These are phyloP conservation scores for Fermentozyma sake DNA, from an alignment of 1,139 yeast species.

Conservation along the genomic window DNA sequence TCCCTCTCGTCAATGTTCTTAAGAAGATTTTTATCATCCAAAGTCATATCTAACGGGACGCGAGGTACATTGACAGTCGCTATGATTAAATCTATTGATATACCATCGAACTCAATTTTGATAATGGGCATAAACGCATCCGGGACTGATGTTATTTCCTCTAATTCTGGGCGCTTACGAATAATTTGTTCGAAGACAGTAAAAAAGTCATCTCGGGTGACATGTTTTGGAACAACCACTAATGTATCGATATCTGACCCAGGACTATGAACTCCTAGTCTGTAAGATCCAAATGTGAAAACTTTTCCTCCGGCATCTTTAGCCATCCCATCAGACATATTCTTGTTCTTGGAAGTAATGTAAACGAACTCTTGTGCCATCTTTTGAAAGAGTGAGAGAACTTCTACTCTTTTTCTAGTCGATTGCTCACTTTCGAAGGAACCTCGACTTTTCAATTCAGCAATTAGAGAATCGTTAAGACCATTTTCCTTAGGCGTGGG, in stretches of 20 bases:
- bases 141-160: slow-evolving; percentile 88
- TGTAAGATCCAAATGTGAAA: slow-evolving; percentile 90
- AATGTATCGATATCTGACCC: slow-evolving; percentile 97
- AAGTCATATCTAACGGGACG: slow-evolving; percentile 67
- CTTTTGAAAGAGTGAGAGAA: slow-evolving; percentile 64
- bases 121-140: slow-evolving; percentile 97
- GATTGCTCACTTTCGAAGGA: slow-evolving; percentile 86
- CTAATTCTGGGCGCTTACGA: slow-evolving; percentile 69
- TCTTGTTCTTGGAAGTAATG: slow-evolving; percentile 69
- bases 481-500: slow-evolving; percentile 78
- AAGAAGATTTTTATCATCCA: slow-evolving; percentile 79
- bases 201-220: slow-evolving; percentile 85
- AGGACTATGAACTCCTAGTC: slow-evolving; percentile 95
- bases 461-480: slow-evolving; percentile 70
- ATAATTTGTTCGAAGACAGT: slow-evolving; percentile 67
- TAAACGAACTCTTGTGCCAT: slow-evolving; percentile 78
- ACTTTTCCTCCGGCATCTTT: slow-evolving; percentile 95
- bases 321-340: slow-evolving; percentile 98
- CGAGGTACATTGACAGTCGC: slow-evolving; percentile 80
- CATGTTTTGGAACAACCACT: slow-evolving; percentile 94
- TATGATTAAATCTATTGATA: slow-evolving; percentile 83
- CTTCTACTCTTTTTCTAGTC: slow-evolving; percentile 74
- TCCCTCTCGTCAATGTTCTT: slow-evolving; percentile 89
- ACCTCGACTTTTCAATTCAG: slow-evolving; percentile 76
- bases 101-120: slow-evolving; percentile 80